Percentiles rank a stretch among this genome's conserved stretches.
Conservation (phyloP, 2,329 filamentous ascomycete species). For the Eutypella sp. region DNA sequence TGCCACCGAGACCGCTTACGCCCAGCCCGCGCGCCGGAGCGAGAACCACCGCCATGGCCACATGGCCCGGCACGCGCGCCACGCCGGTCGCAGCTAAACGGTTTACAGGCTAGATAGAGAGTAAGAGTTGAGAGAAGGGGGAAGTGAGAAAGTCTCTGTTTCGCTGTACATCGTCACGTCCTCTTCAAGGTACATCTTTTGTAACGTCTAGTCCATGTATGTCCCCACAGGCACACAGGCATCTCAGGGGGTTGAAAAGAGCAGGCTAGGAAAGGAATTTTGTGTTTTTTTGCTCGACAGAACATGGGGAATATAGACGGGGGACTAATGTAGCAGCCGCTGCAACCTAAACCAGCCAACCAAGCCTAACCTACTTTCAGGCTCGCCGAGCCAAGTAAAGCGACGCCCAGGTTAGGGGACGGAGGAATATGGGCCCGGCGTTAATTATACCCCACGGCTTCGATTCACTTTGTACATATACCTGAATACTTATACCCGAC, state of each 20-base stretch:
- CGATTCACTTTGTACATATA: not conserved
- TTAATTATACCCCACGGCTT: not conserved
- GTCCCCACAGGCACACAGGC: not conserved
- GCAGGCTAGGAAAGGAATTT: too few relatives aligned
- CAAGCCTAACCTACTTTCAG: too few relatives aligned
- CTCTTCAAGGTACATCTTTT: not conserved
- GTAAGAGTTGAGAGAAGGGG: not conserved
- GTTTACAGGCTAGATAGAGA: not conserved
- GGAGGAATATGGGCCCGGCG: not conserved
- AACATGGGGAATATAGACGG: too few relatives aligned
- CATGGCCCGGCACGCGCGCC: slow-evolving; percentile 16
- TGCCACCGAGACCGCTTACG: slow-evolving; percentile 16
- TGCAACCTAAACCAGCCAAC: too few relatives aligned
- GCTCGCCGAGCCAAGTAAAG: not conserved
- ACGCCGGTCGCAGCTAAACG: slow-evolving; percentile 16
- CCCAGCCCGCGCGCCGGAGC: slow-evolving; percentile 18
- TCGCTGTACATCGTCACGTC: not conserved
- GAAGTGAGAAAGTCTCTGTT: not conserved
- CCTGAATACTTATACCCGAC: too few relatives aligned
- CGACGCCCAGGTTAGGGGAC: not conserved
- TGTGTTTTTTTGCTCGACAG: too few relatives aligned
- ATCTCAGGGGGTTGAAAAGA: too few relatives aligned
- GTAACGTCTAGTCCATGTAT: too few relatives aligned
- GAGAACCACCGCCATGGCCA: slow-evolving; percentile 18
- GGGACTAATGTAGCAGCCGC: too few relatives aligned